Evolutionary conservation across 2,329 filamentous ascomycete genomes (phyloP).

Genomic region (Aspergillus tamarii): DNA sequence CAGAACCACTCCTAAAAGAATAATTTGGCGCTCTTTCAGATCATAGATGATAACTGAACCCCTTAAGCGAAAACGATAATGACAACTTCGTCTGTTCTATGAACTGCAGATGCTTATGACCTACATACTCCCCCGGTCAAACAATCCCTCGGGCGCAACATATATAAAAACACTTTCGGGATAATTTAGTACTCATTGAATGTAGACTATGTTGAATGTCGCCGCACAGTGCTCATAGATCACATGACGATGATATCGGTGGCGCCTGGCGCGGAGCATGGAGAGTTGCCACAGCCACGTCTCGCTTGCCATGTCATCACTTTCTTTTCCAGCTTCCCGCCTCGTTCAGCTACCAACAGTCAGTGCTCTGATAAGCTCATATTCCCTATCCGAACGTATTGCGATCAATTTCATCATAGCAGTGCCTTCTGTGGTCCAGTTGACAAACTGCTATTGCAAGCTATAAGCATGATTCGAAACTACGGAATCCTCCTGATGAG

Average conservation of each 20-base stretch:
- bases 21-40: neutral
- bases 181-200: neutral
- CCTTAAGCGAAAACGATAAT: too few species aligned
- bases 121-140: too few species aligned
- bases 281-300: conserved; percentile 18
- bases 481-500: neutral
- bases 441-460: neutral
- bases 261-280: conserved; percentile 20
- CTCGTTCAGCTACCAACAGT: conserved; percentile 21
- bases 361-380: conserved; percentile 15
- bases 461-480: neutral
- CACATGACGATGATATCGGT: conserved; percentile 3
- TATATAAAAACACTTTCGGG: too few species aligned
- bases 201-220: too few species aligned
- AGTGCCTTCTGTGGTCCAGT: neutral
- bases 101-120: too few species aligned
- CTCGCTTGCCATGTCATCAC: conserved; percentile 17
- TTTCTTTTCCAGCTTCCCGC: neutral
- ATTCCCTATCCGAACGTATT: neutral
- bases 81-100: too few species aligned
- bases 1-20: neutral
- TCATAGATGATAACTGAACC: neutral
- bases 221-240: neutral
- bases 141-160: too few species aligned
- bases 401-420: neutral